Base-by-base conservation (phyloP, 2,329 filamentous ascomycete species). In the Neurospora sp. region DNA sequence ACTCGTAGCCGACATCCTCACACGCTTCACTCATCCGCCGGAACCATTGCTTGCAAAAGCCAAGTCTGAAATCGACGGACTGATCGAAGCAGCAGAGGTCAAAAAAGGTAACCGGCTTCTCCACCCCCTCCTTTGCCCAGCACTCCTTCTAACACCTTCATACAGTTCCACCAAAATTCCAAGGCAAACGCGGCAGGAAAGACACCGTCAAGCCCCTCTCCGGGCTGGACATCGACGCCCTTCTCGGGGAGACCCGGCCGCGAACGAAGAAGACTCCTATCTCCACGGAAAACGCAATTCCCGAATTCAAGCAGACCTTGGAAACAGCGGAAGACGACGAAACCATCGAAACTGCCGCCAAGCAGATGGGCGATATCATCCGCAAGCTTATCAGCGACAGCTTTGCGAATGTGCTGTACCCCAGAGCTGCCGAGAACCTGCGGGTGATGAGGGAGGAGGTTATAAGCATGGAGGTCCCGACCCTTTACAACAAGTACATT, bases 231-330 rank as follows among this genome's bases (percentile, higher is more conserved):
- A 86, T 98, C 46, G 91, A 94, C 71, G 89, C 88, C 4, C 87
- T 98, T 2, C 88, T 98, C n/a, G 86, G 86, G 66, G 87, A 84
- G 66, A 81, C 81, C 37, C 80, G 80, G 71, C 82, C 81, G 69
- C 70, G 73, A 66, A 67, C 70, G 15, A 74, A 74, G 67, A 77
- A 77, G 67, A 76, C 72, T 6, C 79, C 76, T 70, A 83, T 89
- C 28, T 83, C 83, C 2, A 78, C 86, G 0, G 85, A 90, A 10
- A 98, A 98, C 73, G 88, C 94, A 1, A 88, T 98, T 5, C 93
- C 96, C 0, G 92, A 95, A 71, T 97, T 97, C 86, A 96, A 94
- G 77, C 92, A 93, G 78, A 86, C 90, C 3, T 83, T 98, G 17
- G 83, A 83, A 1, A 81, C 82, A 1, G 85, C 90, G 0, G 84